Conservation (phyloP, 345 rosid genomes). For the Lagerstroemia speciosa region DNA sequence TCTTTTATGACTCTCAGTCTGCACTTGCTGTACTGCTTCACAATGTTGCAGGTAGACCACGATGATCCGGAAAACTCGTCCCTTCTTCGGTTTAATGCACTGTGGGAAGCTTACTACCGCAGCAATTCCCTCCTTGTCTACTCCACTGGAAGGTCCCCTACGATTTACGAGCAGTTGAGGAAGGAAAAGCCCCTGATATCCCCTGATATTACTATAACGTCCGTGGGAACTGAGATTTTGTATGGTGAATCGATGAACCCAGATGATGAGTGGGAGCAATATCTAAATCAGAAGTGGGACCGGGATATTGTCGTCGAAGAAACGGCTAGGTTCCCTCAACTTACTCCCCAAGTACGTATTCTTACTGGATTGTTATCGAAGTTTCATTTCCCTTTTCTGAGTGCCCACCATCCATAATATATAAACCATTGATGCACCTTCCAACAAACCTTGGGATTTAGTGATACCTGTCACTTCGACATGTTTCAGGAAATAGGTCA, state of each 20-base stretch:
- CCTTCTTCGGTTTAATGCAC: constrained; percentile 67
- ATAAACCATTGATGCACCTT: not conserved
- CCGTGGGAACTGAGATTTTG: constrained; percentile 86
- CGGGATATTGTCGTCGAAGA: constrained; percentile 55
- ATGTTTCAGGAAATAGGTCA: not conserved
- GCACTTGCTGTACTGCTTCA: not conserved
- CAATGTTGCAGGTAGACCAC: constrained; percentile 64
- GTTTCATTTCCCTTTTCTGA: not conserved
- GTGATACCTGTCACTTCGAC: not conserved
- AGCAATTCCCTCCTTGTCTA: constrained; percentile 66
- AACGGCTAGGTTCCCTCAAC: constrained; percentile 59
- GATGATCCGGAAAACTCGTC: constrained; percentile 54
- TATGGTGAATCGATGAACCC: constrained; percentile 55
- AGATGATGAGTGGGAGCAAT: constrained; percentile 60
- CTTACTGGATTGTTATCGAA: not conserved
- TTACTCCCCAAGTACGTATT: constrained; percentile 46
- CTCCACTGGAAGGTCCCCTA: constrained; percentile 74
- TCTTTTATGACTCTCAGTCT: not conserved
- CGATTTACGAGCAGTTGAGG: constrained; percentile 44
- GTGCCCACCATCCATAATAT: not conserved
- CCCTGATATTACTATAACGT: constrained; percentile 71
- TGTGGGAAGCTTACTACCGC: constrained; percentile 79
- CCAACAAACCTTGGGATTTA: not conserved
- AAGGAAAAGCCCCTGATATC: constrained; percentile 62
- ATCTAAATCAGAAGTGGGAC: constrained; percentile 64